Base-by-base conservation (phyloP, 108 stramenopile species). In the Skeletonema marinoi region DNA sequence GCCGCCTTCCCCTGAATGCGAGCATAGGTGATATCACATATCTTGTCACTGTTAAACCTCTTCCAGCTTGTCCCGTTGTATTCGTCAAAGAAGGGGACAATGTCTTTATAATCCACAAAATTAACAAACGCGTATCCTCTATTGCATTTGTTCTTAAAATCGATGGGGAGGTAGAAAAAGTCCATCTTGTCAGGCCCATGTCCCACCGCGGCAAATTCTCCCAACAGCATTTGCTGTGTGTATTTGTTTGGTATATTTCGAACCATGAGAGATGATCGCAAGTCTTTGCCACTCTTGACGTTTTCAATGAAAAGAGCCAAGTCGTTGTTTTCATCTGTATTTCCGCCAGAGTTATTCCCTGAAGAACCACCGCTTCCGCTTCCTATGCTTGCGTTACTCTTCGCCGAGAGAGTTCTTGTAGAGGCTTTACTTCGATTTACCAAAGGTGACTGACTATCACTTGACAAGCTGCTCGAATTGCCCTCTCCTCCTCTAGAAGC, bases 231-330 rank as follows among this genome's bases (percentile, higher is more conserved):
- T 73, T 97, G 83, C 80, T 99, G 99, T 4, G 98, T 98, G 81
- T 99, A 99, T 82, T 99, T 99, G 92, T 99, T 99, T 30, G 99
- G 99, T 66, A 99, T 98, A 76, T 99, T 99, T 60, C 98, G 91
- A 32, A 99, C 95, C 99, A 99, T 99, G 59, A 99, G 83, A 13
- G 99, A 98, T 17, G 99, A 97, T 65, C 99, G 86, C n/a, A 81
- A 76, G 82, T 99, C 99, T 64, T 62, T 81, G 19, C 96, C 96
- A 69, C 68, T 79, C 56, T 88, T 80, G 7, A 97, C 93, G 60
- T 85, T 61, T 9, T 92, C 85, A 13, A 97, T 85, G 62, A 91
- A 83, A 66, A 98, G 60, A 14, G 72, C 64, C 35, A 90, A 79
- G 65, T 82, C 72, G 13, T 63, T 75, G 50, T 75, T 79, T 25